These are phyloP conservation scores for Alternaria ventricosa DNA, from an alignment of 2,329 filamentous ascomycete genomes.

Conservation along the genomic window DNA sequence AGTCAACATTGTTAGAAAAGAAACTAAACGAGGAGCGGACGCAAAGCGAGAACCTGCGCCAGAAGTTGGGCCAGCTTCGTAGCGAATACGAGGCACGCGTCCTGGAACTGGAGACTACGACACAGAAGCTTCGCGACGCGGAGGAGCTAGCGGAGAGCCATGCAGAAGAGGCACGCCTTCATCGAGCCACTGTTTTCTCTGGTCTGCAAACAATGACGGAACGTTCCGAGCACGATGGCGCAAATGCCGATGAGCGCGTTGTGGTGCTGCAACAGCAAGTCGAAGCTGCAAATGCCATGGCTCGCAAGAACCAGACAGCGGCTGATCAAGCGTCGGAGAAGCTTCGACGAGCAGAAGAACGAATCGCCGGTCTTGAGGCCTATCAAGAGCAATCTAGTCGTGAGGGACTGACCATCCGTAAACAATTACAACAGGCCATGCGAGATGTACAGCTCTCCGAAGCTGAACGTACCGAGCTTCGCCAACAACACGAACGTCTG, in stretches of 20 bases:
- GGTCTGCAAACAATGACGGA: slow-evolving; percentile 78
- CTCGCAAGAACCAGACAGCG: slow-evolving; percentile 86
- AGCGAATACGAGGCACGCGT: slow-evolving; percentile 82
- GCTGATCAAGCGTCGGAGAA: slow-evolving; percentile 88
- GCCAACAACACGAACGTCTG: slow-evolving; percentile 81
- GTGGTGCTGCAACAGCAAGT: slow-evolving; percentile 80
- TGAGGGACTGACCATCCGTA: slow-evolving; percentile 86
- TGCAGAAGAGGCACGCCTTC: slow-evolving; percentile 83
- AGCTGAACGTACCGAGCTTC: slow-evolving; percentile 79
- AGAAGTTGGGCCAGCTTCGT: slow-evolving; percentile 76
- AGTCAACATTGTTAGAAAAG: slow-evolving; percentile 75
- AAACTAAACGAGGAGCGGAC: slow-evolving; percentile 83
- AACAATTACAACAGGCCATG: slow-evolving; percentile 85
- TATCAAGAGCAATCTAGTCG: slow-evolving; percentile 97
- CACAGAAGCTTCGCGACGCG: slow-evolving; percentile 78
- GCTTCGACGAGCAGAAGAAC: slow-evolving; percentile 89
- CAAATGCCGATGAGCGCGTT: slow-evolving; percentile 67
- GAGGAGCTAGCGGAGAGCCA: slow-evolving; percentile 89
- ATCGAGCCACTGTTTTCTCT: slow-evolving; percentile 80
- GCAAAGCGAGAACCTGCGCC: slow-evolving; percentile 76
- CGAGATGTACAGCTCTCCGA: slow-evolving; percentile 84
- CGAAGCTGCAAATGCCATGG: slow-evolving; percentile 76
- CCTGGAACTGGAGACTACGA: slow-evolving; percentile 76
- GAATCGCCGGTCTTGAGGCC: slow-evolving; percentile 93
- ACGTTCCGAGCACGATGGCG: slow-evolving; percentile 59